Percentiles rank a stretch among this genome's conserved stretches.
phyloP scores from a whole-genome alignment of 495 filamentous ascomycete species.

The Aspergillus mulundensis region DNA sequence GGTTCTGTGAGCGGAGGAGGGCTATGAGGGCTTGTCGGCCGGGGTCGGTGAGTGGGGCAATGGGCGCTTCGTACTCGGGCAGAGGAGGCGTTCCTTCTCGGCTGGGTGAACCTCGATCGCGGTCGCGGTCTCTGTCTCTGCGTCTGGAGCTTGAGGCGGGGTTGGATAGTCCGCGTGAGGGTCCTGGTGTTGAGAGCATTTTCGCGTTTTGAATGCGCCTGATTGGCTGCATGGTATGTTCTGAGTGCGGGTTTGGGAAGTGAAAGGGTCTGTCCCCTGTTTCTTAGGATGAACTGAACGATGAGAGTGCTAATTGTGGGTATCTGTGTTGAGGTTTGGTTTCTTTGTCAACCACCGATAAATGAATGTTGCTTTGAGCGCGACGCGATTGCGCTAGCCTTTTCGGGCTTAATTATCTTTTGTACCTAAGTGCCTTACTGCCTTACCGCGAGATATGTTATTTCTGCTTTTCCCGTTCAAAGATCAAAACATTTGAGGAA shows the following conservation, averaged over 20 bases:
- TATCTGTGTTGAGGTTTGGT: background rate
- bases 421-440: background rate
- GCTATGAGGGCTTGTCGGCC: slow-evolving; percentile 30
- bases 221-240: background rate
- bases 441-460: too few species aligned
- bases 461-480: too few species aligned
- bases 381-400: slow-evolving; percentile 36
- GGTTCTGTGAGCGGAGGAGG: slow-evolving; percentile 28
- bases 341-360: background rate
- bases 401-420: slow-evolving; percentile 27
- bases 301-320: background rate
- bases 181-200: slow-evolving; percentile 3
- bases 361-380: slow-evolving; percentile 15
- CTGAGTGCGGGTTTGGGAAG: background rate
- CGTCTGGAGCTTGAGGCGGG: background rate
- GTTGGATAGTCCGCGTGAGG: background rate
- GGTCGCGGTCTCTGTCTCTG: background rate
- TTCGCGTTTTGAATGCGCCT: background rate
- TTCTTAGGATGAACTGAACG: background rate
- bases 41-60: slow-evolving; percentile 42
- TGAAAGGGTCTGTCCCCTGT: background rate
- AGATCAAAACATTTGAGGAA: too few species aligned
- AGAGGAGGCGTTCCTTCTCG: slow-evolving; percentile 28
- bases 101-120: slow-evolving; percentile 9
- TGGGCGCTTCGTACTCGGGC: slow-evolving; percentile 57